Base-by-base conservation (phyloP, 2,329 filamentous ascomycete genomes). In the Gyromitra esculenta region DNA sequence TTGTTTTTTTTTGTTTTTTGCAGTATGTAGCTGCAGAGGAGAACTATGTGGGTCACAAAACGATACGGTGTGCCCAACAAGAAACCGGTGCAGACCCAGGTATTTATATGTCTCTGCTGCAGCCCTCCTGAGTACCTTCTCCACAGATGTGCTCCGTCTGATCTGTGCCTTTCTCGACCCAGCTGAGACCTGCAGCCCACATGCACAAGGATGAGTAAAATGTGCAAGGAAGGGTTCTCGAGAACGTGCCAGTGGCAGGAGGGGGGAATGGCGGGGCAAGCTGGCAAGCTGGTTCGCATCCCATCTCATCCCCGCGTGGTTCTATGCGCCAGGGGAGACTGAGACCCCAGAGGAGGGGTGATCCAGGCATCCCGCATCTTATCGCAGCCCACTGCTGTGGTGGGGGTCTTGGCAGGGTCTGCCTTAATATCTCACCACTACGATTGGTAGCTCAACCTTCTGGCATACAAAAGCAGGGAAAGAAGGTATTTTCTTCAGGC, bases 281-380 rank as follows among this genome's bases (percentile, higher is more conserved):
- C 1, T 15, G n/a, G n/a, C 7, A 50, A 50, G 45, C 45, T 50
- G 13, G 18, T n/a, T 7, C 45, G 15, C 45, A 50, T 45, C 43
- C 43, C 43, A 45, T 45, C 11, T 45, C 43, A 31, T 31, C 1
- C 25, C 1, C 25, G 25, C 25, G 25, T 31, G 25, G 25, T 31
- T 45, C 43, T 13, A 45, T 15, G 15, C 43, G 15, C 41, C 41
- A 31, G 41, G 11, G 13, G 43, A 45, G 11, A 45, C 11, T 45
- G 43, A 5, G 43, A 15, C 25, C 4, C 25, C 25, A 31, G 48
- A n/a, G n/a, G 43, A 25, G 21, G 21, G 43, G 35, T 52, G 31
- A 57, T 50, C 59, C 64, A 65, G 65, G 65, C 72, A 63, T 68
- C 64, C 72, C 59, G 66, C 25, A 54, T 48, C n/a, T 65, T 60